Conservation (phyloP, 768 basidiomycete genomes). For the Panaeolus cyanescens region DNA sequence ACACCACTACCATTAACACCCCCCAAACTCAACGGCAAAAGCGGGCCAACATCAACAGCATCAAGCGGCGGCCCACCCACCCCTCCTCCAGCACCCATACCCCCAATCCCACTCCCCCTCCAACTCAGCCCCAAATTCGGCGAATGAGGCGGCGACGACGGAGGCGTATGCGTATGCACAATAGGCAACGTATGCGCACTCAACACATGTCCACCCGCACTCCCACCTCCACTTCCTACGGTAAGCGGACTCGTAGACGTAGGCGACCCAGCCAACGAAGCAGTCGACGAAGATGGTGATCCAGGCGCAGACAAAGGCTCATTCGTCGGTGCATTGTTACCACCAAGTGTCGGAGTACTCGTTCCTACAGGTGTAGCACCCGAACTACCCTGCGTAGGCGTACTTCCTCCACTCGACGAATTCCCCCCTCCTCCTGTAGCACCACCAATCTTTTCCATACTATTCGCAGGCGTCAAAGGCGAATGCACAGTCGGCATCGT, state of each 20-base stretch:
- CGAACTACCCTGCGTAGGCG: background rate
- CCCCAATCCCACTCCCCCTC: background rate
- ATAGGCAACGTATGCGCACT: background rate
- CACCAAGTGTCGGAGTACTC: too few species aligned
- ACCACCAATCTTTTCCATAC: background rate
- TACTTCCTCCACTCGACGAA: background rate
- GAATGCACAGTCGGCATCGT: background rate
- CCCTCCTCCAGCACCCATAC: background rate
- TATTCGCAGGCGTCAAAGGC: background rate
- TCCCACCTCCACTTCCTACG: too few species aligned
- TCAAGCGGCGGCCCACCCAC: constrained; percentile 15
- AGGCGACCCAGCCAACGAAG: background rate
- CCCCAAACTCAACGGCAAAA: constrained; percentile 10
- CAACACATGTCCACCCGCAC: background rate
- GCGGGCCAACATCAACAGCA: constrained; percentile 19
- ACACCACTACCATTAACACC: background rate
- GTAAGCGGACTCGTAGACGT: background rate
- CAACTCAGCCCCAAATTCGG: background rate
- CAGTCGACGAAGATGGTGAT: background rate
- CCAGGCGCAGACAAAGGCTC: background rate
- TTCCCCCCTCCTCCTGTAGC: too few species aligned
- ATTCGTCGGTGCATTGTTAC: background rate
- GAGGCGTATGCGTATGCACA: background rate
- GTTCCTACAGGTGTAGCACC: background rate
- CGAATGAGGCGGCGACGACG: background rate